Evolutionary conservation across 2,329 filamentous ascomycete species (phyloP), one percentile per base, ranked within the genome.

Genomic region (Xylaria digitata): DNA sequence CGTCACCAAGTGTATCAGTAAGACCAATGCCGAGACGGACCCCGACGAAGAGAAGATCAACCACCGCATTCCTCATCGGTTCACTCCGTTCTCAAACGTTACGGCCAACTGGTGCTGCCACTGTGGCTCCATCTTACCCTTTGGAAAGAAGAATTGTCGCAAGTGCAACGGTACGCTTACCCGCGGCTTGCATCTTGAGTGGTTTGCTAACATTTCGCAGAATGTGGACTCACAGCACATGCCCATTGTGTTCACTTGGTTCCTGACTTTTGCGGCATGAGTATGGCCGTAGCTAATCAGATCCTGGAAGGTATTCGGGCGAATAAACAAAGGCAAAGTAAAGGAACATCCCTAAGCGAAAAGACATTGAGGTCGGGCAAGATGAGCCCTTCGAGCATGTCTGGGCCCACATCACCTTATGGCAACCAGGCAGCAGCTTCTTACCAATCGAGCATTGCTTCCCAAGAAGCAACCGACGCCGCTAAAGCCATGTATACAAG

Each of bases 1-100:
- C 53, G 96, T 99, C 74, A 99, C 96, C 70, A 99, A 99, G 81
- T 99, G 96, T 83, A 99, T 99, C 80, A 98, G 95, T 83, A 98
- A 99, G 80, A 97, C 95, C 70, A 99, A 99, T 78, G 95, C 96
- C 70, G 96, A 99, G 80, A 97, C 93, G 6, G 96, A 99, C 79
- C 95, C 96, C 23, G 96, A 99, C 80, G 96, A 99, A 81, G 96
- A 97, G 82, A 99, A 98, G 85, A 96, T 99, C 87, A 99, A 99
- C 79, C 96, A 99, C 79, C 92, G 96, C 71, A 99, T 99, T 77
- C 96, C 96, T 8, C 96, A 99, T 86, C 91, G 96, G 61, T 99
- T 98, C 84, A 90, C 95, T 75, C 89, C 92, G n/a, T 99, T 96
- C 79, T 94, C 94, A 71, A 99, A 99, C 76, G 92, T 99, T 82